Percentiles rank a stretch among this genome's conserved stretches.
These are phyloP conservation scores for Podaxis rugospora DNA, from an alignment of 768 basidiomycete species.

Conservation along the genomic window DNA sequence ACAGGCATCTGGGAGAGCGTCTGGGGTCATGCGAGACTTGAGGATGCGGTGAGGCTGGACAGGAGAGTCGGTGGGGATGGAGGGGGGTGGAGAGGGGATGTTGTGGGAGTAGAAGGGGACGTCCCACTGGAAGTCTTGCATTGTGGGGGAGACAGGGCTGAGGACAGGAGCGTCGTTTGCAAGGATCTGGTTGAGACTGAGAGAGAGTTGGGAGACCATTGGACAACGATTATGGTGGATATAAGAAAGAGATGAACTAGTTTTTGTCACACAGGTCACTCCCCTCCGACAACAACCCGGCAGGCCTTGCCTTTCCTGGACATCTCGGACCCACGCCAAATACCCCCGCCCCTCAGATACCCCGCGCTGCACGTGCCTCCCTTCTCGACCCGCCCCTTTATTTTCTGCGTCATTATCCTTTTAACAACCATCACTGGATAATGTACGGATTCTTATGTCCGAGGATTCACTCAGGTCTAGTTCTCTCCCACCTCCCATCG, in stretches of 20 bases:
- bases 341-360: slow-evolving; percentile 10
- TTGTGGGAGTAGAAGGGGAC: slow-evolving; percentile 36
- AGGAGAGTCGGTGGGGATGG: slow-evolving; percentile 44
- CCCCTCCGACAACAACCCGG: slow-evolving; percentile 5
- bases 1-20: slow-evolving; percentile 39
- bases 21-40: slow-evolving; percentile 46
- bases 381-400: background rate
- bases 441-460: background rate
- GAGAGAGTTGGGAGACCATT: slow-evolving; percentile 24
- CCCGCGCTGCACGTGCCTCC: slow-evolving; percentile 9
- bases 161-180: slow-evolving; percentile 54
- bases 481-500: background rate
- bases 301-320: background rate
- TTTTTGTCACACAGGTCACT: slow-evolving; percentile 9
- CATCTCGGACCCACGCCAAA: slow-evolving; percentile 3
- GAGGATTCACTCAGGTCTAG: background rate
- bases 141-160: slow-evolving; percentile 37
- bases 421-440: slow-evolving; percentile 2
- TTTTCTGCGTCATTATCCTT: slow-evolving; percentile 1
- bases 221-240: slow-evolving; percentile 9
- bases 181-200: slow-evolving; percentile 48
- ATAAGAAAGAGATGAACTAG: slow-evolving; percentile 11
- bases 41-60: slow-evolving; percentile 41
- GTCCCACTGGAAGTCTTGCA: slow-evolving; percentile 46
- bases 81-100: slow-evolving; percentile 43